phyloP scores from a whole-genome alignment of 495 filamentous ascomycete species.

The Wilcoxina mikolae region DNA sequence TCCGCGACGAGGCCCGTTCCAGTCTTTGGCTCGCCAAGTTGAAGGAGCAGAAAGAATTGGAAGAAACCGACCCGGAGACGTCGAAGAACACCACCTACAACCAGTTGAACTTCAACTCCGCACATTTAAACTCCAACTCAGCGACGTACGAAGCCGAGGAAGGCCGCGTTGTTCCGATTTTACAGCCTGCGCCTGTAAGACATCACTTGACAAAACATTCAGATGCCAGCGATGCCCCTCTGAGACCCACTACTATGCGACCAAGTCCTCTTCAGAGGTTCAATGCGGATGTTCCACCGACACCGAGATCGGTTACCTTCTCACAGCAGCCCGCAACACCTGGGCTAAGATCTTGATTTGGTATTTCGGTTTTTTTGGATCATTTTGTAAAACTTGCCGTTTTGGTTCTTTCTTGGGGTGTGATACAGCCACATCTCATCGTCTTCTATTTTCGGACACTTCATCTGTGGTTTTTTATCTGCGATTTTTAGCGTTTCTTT shows the following conservation, averaged over 20 bases:
- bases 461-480: too few relatives aligned
- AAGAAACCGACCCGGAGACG: constrained; percentile 13
- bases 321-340: neutral
- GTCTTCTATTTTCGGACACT: too few relatives aligned
- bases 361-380: too few relatives aligned
- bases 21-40: constrained; percentile 94
- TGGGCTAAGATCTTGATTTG: neutral
- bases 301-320: constrained; percentile 21
- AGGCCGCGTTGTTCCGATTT: neutral
- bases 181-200: constrained; percentile 1
- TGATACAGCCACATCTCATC: too few relatives aligned
- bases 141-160: constrained; percentile 5
- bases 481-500: too few relatives aligned
- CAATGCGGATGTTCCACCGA: constrained; percentile 16
- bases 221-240: neutral
- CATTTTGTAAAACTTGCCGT: too few relatives aligned
- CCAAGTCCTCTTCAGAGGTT: constrained; percentile 7
- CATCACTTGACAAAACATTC: neutral
- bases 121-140: neutral
- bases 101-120: constrained; percentile 12
- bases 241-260: neutral
- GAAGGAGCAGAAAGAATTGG: constrained; percentile 71
- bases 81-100: constrained; percentile 27
- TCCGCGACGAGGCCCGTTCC: constrained; percentile 80
- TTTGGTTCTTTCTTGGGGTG: too few relatives aligned